These are phyloP conservation scores for Monoraphidium neglectum DNA, from an alignment of 139 green algal genomes.

Conservation along the genomic window DNA sequence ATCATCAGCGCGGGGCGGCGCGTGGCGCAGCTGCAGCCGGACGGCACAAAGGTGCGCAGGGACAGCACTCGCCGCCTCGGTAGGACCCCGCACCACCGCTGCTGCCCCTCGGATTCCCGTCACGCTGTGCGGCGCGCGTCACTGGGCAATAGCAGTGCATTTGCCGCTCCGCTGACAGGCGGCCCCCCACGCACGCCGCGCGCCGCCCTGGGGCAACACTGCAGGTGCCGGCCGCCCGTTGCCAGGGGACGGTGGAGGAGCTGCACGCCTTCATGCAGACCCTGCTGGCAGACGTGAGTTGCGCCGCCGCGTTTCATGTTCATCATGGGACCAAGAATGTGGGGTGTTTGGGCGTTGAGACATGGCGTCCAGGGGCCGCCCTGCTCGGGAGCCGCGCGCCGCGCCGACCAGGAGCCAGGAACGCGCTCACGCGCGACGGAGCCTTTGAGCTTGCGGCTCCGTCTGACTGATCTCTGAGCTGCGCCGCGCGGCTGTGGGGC, in stretches of 20 bases:
- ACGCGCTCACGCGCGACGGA: too few species aligned
- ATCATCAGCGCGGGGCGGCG: conserved; percentile 17
- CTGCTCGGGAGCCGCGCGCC: too few species aligned
- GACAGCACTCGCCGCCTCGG: conserved; percentile 3
- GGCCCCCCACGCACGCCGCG: conserved; percentile 18
- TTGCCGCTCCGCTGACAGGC: conserved; percentile 7
- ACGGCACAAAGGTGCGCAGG: conserved; percentile 23
- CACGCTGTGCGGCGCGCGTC: background rate
- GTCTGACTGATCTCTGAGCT: background rate
- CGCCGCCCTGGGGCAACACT: conserved; percentile 37
- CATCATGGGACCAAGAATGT: too few species aligned
- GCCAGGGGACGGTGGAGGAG: background rate
- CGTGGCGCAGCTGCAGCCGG: conserved; percentile 24
- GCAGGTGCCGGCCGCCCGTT: conserved; percentile 11
- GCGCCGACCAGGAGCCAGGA: too few species aligned
- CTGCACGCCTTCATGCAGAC: background rate
- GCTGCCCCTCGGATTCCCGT: background rate
- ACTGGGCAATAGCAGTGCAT: background rate
- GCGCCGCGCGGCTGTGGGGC: background rate
- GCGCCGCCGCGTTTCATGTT: background rate
- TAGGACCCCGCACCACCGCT: conserved; percentile 4
- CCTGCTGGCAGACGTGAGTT: background rate
- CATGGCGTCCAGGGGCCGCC: too few species aligned
- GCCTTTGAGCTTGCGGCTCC: background rate
- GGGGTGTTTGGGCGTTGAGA: background rate